A percentile compares a stretch with the other conserved stretches of the same genome.
phyloP scores from a whole-genome alignment of 2,329 filamentous ascomycete genomes.

The Aschersonia sp. region DNA sequence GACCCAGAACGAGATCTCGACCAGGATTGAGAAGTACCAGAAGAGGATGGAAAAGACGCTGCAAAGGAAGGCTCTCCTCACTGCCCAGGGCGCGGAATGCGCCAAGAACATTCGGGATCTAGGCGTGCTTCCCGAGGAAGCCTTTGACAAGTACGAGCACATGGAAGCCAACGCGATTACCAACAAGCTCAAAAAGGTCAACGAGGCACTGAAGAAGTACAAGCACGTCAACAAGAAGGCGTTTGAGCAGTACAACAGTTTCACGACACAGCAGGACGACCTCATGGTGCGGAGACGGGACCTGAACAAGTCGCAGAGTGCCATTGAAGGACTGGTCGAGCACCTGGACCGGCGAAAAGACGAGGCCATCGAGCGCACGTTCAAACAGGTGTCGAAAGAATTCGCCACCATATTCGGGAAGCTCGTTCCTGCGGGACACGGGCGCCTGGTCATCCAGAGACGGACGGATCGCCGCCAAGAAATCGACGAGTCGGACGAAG shows the following conservation, averaged over 20 bases:
- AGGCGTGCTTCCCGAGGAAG: constrained; percentile 84
- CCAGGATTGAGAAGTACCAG: constrained; percentile 70
- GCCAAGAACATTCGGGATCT: constrained; percentile 83
- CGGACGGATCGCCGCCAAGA: constrained; percentile 60
- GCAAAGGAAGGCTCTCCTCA: constrained; percentile 70
- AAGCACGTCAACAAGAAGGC: constrained; percentile 99
- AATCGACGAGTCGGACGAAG: constrained; percentile 47
- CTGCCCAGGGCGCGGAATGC: constrained; percentile 63
- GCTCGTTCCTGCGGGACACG: constrained; percentile 85
- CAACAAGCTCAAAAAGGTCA: constrained; percentile 73
- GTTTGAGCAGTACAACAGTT: constrained; percentile 97
- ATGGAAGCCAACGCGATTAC: constrained; percentile 59
- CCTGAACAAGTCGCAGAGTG: constrained; percentile 70
- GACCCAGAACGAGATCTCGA: constrained; percentile 59
- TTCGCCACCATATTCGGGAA: constrained; percentile 90
- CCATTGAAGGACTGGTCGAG: constrained; percentile 83
- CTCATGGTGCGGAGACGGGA: constrained; percentile 74
- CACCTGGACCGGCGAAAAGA: constrained; percentile 93
- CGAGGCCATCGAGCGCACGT: constrained; percentile 94
- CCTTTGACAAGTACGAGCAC: constrained; percentile 79
- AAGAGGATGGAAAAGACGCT: constrained; percentile 86
- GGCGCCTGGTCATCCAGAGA: constrained; percentile 82
- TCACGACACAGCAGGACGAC: constrained; percentile 80
- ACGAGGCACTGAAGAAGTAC: constrained; percentile 88
- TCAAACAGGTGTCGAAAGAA: constrained; percentile 91